Evolutionary conservation across 2,329 filamentous ascomycete genomes (phyloP), one percentile per base, ranked within the genome.

Genomic region (Malbranchea cinnamomea): DNA sequence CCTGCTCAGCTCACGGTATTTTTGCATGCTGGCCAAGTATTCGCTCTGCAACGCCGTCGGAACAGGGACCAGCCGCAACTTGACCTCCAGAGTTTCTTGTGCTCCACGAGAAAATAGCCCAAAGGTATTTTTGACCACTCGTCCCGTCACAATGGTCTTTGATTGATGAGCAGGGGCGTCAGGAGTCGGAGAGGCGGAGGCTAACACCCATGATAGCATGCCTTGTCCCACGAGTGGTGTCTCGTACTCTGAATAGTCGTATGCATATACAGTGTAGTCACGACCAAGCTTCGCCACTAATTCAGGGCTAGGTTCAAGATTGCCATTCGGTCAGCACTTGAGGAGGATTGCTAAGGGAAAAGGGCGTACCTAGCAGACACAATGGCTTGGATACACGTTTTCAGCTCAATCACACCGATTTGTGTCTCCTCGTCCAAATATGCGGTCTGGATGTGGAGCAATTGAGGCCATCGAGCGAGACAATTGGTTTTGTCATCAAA

Each of bases 261-360:
- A 82, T 17, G 87, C 84, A 56, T 98, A 98, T 33, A 98, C 75
- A n/a, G 84, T 89, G 57, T 89, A 98, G 58, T 98, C 85, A 54
- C 71, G 59, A 57, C 78, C 66, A 36, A 77, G 50, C 62, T 78
- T 63, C 48, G 72, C 71, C 26, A 84, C 62, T 26, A 98, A 68
- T 57, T 98, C 89, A 21, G 89, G 89, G 50, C 89, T 95, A 35
- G 8, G 26, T 25, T 33, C 12, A 26, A 22, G 20, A 12, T 3
- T 26, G 6, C 23, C 14, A 12, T 12, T 23, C 23, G 3, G 7
- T 14, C 21, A 6, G 59, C 67, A 70, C 33, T 71, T 62, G 15
- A 23, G 13, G 9, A 23, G 7, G 23, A 2, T 13, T 24, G 14
- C 64, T 60, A 36, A 33, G 9, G 5, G 9, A 6, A 34, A 21